Percentiles rank a stretch among this genome's conserved stretches.
Conservation (phyloP, 2,329 filamentous ascomycete species). For the Clarireedia hainanense region DNA sequence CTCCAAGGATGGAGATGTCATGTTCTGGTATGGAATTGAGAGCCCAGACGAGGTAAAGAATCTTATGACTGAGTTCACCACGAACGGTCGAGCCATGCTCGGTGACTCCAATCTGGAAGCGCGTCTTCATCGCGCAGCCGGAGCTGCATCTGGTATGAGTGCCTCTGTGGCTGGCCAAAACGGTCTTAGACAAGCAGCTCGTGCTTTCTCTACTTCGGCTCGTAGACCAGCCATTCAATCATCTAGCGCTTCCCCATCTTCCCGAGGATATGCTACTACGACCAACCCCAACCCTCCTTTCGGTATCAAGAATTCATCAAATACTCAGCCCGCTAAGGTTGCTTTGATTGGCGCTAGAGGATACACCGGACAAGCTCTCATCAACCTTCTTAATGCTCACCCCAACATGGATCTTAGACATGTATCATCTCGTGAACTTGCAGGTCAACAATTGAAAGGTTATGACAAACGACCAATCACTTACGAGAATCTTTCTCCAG, state of each 20-base stretch:
- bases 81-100: slow-evolving; percentile 78
- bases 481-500: slow-evolving; percentile 82
- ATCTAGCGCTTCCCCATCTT: slow-evolving; percentile 16
- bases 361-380: slow-evolving; percentile 87
- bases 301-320: slow-evolving; percentile 80
- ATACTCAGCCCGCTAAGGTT: slow-evolving; percentile 68
- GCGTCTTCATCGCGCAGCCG: slow-evolving; percentile 71
- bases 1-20: slow-evolving; percentile 74
- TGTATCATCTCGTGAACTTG: slow-evolving; percentile 88
- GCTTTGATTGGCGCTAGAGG: slow-evolving; percentile 87
- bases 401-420: slow-evolving; percentile 84
- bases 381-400: slow-evolving; percentile 79
- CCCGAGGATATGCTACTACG: slow-evolving; percentile 50
- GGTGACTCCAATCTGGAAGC: slow-evolving; percentile 83
- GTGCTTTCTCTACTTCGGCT: slow-evolving; percentile 58
- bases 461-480: slow-evolving; percentile 88
- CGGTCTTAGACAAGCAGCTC: slow-evolving; percentile 51
- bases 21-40: slow-evolving; percentile 87
- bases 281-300: slow-evolving; percentile 88
- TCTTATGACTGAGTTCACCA: slow-evolving; percentile 77
- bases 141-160: slow-evolving; percentile 55
- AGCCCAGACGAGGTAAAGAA: slow-evolving; percentile 72
- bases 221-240: slow-evolving; percentile 30
- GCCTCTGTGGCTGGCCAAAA: slow-evolving; percentile 32
- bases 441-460: slow-evolving; percentile 76